These are phyloP conservation scores for Plantago elongata DNA, from an alignment of 257 asterid species.

Conservation along the genomic window DNA sequence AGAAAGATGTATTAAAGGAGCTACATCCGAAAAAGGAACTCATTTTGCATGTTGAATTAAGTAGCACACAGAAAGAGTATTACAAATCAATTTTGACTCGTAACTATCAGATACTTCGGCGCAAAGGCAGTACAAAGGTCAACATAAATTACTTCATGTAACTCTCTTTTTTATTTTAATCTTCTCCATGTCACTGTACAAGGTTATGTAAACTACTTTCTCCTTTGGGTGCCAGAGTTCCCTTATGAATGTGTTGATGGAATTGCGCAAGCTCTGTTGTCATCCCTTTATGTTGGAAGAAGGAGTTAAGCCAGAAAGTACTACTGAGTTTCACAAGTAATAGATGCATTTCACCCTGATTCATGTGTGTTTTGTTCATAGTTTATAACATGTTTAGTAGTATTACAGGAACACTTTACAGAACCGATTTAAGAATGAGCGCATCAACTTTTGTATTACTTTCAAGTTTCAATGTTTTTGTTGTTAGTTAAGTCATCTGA, in stretches of 20 bases:
- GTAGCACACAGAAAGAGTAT: slow-evolving; percentile 92
- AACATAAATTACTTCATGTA: slow-evolving; percentile 21
- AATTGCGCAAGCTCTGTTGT: slow-evolving; percentile 96
- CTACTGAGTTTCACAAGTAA: slow-evolving; percentile 74
- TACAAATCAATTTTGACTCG: slow-evolving; percentile 97
- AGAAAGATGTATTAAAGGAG: slow-evolving; percentile 95
- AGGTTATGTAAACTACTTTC: slow-evolving; percentile 6
- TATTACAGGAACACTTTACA: too few relatives aligned
- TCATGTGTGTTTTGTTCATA: too few relatives aligned
- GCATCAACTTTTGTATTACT: too few relatives aligned
- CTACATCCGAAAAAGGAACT: slow-evolving; percentile 95
- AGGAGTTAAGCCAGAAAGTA: slow-evolving; percentile 97
- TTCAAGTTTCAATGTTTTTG: too few relatives aligned
- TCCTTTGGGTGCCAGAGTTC: slow-evolving; percentile 53
- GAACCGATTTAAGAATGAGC: too few relatives aligned
- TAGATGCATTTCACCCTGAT: slow-evolving; percentile 20
- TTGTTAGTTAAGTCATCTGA: background rate
- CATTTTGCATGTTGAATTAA: slow-evolving; percentile 89
- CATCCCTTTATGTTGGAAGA: slow-evolving; percentile 98
- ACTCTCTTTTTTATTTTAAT: slow-evolving; percentile 18
- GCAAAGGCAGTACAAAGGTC: slow-evolving; percentile 98
- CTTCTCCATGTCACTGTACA: slow-evolving; percentile 11
- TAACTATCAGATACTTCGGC: slow-evolving; percentile 83
- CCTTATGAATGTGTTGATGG: slow-evolving; percentile 96
- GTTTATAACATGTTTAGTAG: too few relatives aligned